Evolutionary conservation across 2,329 filamentous ascomycete genomes (phyloP).

Genomic region (Xylariaceae sp.): DNA sequence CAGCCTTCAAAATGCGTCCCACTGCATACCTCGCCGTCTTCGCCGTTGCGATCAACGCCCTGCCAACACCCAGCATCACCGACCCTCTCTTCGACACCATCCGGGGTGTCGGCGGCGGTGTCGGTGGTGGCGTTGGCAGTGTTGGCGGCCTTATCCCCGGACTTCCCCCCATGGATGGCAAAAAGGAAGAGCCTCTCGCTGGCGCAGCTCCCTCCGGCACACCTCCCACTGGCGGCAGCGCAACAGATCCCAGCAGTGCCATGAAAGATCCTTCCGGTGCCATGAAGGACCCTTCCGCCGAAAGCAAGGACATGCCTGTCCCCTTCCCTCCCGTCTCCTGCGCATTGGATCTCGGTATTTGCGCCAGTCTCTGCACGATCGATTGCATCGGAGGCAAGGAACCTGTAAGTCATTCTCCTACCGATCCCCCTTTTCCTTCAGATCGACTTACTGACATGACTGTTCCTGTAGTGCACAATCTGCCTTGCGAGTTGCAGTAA

Average conservation of each 20-base stretch:
- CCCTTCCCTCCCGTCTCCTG: no score
- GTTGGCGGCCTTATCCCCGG: no score
- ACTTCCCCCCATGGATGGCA: neutral
- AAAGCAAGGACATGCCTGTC: no score
- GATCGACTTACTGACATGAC: slow-evolving; percentile 1
- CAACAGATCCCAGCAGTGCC: neutral
- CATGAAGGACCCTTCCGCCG: no score
- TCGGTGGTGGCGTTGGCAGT: slow-evolving; percentile 1
- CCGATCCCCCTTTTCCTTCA: no score
- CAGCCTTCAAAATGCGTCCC: slow-evolving; percentile 21
- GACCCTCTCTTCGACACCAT: slow-evolving; percentile 9
- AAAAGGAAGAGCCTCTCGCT: neutral
- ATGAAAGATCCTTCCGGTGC: no score
- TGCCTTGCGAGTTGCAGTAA: slow-evolving; percentile 12
- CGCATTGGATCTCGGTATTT: no score
- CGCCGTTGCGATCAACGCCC: slow-evolving; percentile 14
- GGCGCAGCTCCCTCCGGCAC: slow-evolving; percentile 10
- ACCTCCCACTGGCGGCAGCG: slow-evolving; percentile 13
- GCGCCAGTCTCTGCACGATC: no score
- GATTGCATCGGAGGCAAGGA: slow-evolving; percentile 9
- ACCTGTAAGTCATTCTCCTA: slow-evolving; percentile 5
- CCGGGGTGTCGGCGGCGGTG: slow-evolving; percentile 10
- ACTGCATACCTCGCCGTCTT: slow-evolving; percentile 18
- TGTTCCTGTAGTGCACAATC: slow-evolving; percentile 1
- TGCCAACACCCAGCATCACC: slow-evolving; percentile 13